A percentile compares a stretch with the other conserved stretches of the same genome.
Conservation (phyloP, 805 yeast genomes). For the Metschnikowia koreensis region DNA sequence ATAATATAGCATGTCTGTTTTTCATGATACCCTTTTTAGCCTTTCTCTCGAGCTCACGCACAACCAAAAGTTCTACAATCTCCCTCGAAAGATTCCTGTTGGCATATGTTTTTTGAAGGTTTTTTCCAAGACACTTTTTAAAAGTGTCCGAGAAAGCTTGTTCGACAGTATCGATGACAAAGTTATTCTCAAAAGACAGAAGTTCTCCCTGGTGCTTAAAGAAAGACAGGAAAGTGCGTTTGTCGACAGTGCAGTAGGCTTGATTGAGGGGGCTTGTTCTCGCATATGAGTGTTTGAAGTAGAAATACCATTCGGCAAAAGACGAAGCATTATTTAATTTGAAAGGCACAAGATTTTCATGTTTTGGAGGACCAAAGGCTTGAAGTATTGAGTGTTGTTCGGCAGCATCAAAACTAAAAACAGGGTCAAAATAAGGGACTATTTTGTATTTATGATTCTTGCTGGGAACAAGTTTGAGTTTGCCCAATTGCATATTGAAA, state of each 20-base stretch:
- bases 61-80: slow-evolving; percentile 1
- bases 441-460: slow-evolving; percentile 1
- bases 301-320: slow-evolving; percentile 5
- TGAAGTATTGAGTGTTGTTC: neutral
- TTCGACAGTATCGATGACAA: neutral
- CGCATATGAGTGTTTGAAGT: slow-evolving; percentile 1
- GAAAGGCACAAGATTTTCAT: slow-evolving; percentile 4
- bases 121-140: slow-evolving; percentile 4
- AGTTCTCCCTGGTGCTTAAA: neutral
- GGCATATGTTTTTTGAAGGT: slow-evolving; percentile 1
- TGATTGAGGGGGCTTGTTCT: slow-evolving; percentile 5
- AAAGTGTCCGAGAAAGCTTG: slow-evolving; percentile 4
- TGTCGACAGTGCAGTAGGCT: slow-evolving; percentile 4
- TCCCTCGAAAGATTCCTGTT: slow-evolving; percentile 3
- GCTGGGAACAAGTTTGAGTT: slow-evolving; percentile 3
- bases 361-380: slow-evolving; percentile 2
- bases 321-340: neutral
- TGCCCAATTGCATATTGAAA: slow-evolving; percentile 1
- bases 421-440: neutral
- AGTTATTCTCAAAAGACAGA: neutral
- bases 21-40: neutral
- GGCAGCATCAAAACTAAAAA: neutral
- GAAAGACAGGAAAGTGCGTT: neutral
- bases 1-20: slow-evolving; percentile 1
- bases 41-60: neutral